Conservation (phyloP, 306 rosid genomes). For the Cyamopsis tetragonoloba region DNA sequence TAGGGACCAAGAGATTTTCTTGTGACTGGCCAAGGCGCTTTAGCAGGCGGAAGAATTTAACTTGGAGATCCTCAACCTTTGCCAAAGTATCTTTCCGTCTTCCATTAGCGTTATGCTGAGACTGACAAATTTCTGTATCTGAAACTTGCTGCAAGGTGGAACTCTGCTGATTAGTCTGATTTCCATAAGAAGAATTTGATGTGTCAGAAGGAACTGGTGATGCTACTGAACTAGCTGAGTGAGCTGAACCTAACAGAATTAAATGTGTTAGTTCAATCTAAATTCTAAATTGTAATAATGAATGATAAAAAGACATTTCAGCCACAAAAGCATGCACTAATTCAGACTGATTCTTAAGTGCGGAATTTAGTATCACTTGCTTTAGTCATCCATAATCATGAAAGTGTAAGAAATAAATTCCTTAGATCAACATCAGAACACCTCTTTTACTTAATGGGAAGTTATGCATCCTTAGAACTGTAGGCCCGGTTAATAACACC, state of each 20-base stretch:
- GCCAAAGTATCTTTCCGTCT: conserved; percentile 53
- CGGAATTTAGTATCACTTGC: conserved; percentile 2
- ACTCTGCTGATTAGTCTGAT: conserved; percentile 44
- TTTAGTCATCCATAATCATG: background rate
- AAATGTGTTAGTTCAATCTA: conserved; percentile 23
- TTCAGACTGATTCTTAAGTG: background rate
- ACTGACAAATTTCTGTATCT: conserved; percentile 31
- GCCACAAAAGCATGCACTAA: background rate
- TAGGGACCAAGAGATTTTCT: conserved; percentile 63
- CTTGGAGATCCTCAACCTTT: conserved; percentile 66
- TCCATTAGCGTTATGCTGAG: conserved; percentile 25
- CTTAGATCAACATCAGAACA: conserved; percentile 11
- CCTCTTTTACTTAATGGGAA: background rate
- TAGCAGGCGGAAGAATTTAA: conserved; percentile 68
- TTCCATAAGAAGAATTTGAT: conserved; percentile 34
- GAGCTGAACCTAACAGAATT: conserved; percentile 41
- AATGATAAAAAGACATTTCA: conserved; percentile 4
- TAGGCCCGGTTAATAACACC: background rate
- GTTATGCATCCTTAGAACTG: background rate
- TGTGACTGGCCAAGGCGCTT: conserved; percentile 63
- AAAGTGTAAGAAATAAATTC: background rate
- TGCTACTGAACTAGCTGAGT: conserved; percentile 33
- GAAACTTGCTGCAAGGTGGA: conserved; percentile 39
- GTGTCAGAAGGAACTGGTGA: conserved; percentile 23
- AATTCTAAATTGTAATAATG: too few relatives aligned